Conservation (phyloP, 345 rosid species). For the Melastoma malabathricum region DNA sequence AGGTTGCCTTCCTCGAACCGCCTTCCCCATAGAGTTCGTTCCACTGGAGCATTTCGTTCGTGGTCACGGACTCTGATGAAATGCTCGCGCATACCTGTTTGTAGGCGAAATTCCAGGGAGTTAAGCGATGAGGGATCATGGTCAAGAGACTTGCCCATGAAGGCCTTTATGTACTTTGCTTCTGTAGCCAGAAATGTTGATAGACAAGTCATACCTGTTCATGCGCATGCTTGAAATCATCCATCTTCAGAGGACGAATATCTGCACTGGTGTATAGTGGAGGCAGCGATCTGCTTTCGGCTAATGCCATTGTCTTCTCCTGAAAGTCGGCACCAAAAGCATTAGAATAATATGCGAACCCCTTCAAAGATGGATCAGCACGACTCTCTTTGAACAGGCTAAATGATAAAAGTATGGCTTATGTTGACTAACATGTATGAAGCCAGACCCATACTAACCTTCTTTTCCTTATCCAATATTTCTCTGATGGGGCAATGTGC, state of each 20-base stretch:
- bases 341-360: background rate
- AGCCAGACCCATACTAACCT: conserved; percentile 35
- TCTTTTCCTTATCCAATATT: conserved; percentile 80
- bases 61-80: conserved; percentile 82
- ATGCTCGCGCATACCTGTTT: conserved; percentile 94
- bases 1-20: conserved; percentile 79
- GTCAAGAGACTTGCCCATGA: background rate
- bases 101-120: background rate
- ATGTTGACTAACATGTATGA: too few species aligned
- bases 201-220: conserved; percentile 56
- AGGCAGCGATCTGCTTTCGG: conserved; percentile 59
- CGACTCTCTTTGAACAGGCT: background rate
- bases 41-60: conserved; percentile 95
- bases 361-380: background rate
- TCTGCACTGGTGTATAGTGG: conserved; percentile 57
- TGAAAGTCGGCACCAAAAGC: conserved; percentile 14
- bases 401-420: background rate
- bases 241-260: conserved; percentile 64
- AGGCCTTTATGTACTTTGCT: too few species aligned
- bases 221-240: conserved; percentile 76
- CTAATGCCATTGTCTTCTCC: conserved; percentile 55
- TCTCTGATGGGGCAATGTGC: conserved; percentile 97
- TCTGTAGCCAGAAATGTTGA: background rate
- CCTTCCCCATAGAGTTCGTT: conserved; percentile 97
- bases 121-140: background rate